Percentiles rank a stretch among this genome's conserved stretches.
Conservation (phyloP, 345 rosid genomes). For the Tarenaya hassleriana region DNA sequence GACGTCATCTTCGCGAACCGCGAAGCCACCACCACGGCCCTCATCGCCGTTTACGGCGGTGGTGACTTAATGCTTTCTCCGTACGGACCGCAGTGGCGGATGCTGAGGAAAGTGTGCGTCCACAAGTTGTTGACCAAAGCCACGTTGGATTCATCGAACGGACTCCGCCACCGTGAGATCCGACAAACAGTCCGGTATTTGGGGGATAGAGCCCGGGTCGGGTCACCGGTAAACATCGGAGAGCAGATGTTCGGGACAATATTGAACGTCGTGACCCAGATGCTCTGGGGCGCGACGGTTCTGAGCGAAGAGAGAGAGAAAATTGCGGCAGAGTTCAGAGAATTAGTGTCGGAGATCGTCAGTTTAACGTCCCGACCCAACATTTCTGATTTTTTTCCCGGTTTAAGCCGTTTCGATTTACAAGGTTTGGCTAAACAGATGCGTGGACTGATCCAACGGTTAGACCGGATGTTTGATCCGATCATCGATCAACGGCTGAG, state of each 20-base stretch:
- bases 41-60: slow-evolving; percentile 13
- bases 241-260: slow-evolving; percentile 28
- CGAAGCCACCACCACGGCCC: slow-evolving; percentile 11
- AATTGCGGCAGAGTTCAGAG: slow-evolving; percentile 18
- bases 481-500: slow-evolving; percentile 30
- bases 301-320: slow-evolving; percentile 15
- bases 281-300: slow-evolving; percentile 29
- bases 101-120: slow-evolving; percentile 23
- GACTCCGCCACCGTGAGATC: slow-evolving; percentile 24
- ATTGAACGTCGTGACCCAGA: slow-evolving; percentile 33
- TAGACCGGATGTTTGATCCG: slow-evolving; percentile 36
- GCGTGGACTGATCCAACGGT: slow-evolving; percentile 13
- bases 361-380: slow-evolving; percentile 16
- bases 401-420: slow-evolving; percentile 38
- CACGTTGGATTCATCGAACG: slow-evolving; percentile 25
- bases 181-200: slow-evolving; percentile 15
- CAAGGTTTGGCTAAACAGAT: slow-evolving; percentile 39
- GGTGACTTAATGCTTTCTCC: slow-evolving; percentile 16
- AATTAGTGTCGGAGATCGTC: slow-evolving; percentile 4
- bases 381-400: too few relatives aligned
- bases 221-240: slow-evolving; percentile 30
- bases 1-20: slow-evolving; percentile 27
- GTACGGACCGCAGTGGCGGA: slow-evolving; percentile 20
- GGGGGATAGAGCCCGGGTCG: slow-evolving; percentile 18
- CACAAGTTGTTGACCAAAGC: slow-evolving; percentile 27